Base-by-base conservation (phyloP, 2,329 filamentous ascomycete genomes). In the Bipolaris victoriae region DNA sequence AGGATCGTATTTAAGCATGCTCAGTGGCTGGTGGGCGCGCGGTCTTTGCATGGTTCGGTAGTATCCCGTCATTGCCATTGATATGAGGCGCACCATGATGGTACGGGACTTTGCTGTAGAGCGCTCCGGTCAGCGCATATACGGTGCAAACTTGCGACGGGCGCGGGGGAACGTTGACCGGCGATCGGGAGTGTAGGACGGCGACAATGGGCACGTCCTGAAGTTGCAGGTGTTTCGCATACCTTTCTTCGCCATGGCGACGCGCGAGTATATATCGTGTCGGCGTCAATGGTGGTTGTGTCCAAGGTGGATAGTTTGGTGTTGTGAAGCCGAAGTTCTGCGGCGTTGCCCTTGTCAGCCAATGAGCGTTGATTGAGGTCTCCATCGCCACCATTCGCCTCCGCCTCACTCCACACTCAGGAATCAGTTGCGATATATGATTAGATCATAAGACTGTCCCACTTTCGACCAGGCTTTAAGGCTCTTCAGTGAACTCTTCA, bases 1-100 rank as follows among this genome's bases (percentile, higher is more conserved):
- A 40, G 95, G 95, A 76, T 99, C 95, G 80, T 99, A 99, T 83
- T 99, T 99, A 70, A 99, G 82, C 92, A 99, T 95, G 81, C 92
- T 96, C 80, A 99, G 86, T 55, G 96, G 93, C 43, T 89, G 84
- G 62, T 92, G 84, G 29, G 86, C 85, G 67, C 95, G 89, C 11
- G 92, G 93, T 57, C 96, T 88, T 68, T 89, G 84, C 78, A 96
- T 88, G 52, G 92, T 96, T 79, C 94, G 93, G 84, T 94, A 99
- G 85, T 92, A 99, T 73, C 95, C 95, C 24, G 95, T 99, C 89
- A 97, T 89, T 76, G 95, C 95, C 95, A 99, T 99, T 63, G 92
- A 97, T 77, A 99, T 83, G 67, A 99, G 89, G 76, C 95, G 93
- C 77, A 97, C 94, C 75, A 91, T 86, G 76, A 99, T 89, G 66